Evolutionary conservation across 305 asterid species (phyloP), one percentile per base, ranked within the genome.

Genomic region (Solanum hybrid): DNA sequence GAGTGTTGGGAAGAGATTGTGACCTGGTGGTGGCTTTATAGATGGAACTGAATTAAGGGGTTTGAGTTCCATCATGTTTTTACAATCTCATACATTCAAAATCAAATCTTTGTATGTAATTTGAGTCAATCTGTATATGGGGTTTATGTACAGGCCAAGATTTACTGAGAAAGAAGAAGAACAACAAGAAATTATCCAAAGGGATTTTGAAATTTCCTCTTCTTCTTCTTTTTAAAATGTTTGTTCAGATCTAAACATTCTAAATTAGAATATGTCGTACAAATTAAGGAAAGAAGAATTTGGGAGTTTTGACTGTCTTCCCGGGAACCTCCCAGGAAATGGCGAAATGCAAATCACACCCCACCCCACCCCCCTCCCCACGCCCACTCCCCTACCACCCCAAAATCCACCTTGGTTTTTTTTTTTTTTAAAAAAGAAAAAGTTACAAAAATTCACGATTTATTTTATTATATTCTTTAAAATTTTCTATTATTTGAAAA

Each of bases 11-110:
- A 95, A 95, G 88, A 93, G 75, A 92, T 87, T 90, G 87, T 94
- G 89, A 35, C 99, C 98, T 8, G 99, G 98, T 39, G 99, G 98
- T 34, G 89, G 93, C 42, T 85, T 92, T 57, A 92, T 90, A 34
- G 93, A 82, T 16, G 94, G 93, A 36, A 26, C 83, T 9, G 57
- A 26, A 90, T 89, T 74, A 39, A 88, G 90, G 90, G 93, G 73
- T 80, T 91, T 93, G 81, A 86, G 91, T 86, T 91, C 94, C 94
- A 93, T 95, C 97, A 89, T 94, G 14, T 31, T 73, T 67, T 84
- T 29, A 11, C 74, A 84, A 51, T 46, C 69, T 18, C 73, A 84
- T 29, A 42, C 28, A 84, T 84, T 46, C 85, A 22, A 79, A 36
- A 79, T 35, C 51, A 79, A 79, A 79, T 79, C 86, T 79, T 22